Percentiles rank a stretch among this genome's conserved stretches.
phyloP scores from a whole-genome alignment of 768 basidiomycete genomes.

The Rhodotorula babjevae region DNA sequence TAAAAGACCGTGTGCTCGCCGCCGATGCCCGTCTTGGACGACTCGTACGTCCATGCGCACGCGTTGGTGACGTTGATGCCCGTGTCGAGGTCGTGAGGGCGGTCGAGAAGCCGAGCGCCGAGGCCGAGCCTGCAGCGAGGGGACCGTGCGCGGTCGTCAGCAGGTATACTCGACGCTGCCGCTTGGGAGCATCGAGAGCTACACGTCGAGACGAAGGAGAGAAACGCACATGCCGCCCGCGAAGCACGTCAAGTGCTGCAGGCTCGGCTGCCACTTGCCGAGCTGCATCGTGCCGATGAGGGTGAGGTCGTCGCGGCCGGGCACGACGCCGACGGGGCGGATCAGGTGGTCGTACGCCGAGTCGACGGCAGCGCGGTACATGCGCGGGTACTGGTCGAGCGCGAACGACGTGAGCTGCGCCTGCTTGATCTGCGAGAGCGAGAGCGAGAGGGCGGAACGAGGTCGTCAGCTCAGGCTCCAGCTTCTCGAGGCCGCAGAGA shows the following conservation, averaged over 20 bases:
- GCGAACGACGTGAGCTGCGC: slow-evolving; percentile 47
- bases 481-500: too few relatives aligned
- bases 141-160: neutral
- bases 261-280: slow-evolving; percentile 10
- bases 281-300: slow-evolving; percentile 9
- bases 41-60: slow-evolving; percentile 48
- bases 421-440: slow-evolving; percentile 46
- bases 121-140: slow-evolving; percentile 45
- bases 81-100: slow-evolving; percentile 45
- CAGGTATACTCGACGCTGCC: too few relatives aligned
- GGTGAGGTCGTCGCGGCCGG: slow-evolving; percentile 31
- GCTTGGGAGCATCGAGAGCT: too few relatives aligned
- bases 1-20: slow-evolving; percentile 39
- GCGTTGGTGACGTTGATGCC: slow-evolving; percentile 45
- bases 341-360: slow-evolving; percentile 44
- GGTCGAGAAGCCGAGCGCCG: slow-evolving; percentile 47
- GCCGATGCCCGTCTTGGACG: slow-evolving; percentile 37
- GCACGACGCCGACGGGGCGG: slow-evolving; percentile 45
- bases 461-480: too few relatives aligned
- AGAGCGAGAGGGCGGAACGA: neutral
- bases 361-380: slow-evolving; percentile 48
- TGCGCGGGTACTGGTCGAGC: slow-evolving; percentile 45
- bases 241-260: slow-evolving; percentile 46
- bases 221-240: slow-evolving; percentile 48
- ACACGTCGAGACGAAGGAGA: too few relatives aligned